Evolutionary conservation across 495 filamentous ascomycete genomes (phyloP).

Genomic region (Neurospora discreta): DNA sequence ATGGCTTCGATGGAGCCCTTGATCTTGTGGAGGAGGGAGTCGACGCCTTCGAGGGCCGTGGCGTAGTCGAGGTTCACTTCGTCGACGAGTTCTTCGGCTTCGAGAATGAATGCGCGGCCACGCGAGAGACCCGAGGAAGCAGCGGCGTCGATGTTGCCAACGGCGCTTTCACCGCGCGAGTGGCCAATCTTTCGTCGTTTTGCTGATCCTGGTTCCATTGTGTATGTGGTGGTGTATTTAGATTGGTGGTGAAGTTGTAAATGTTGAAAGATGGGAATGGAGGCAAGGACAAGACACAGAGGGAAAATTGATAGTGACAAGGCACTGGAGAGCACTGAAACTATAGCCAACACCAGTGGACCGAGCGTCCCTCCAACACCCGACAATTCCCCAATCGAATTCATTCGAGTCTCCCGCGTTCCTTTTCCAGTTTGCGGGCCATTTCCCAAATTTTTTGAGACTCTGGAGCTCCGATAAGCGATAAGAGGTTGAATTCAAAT

Average conservation of each 20-base stretch:
- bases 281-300: background rate
- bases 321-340: background rate
- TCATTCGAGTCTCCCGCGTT: background rate
- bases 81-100: slow-evolving; percentile 71
- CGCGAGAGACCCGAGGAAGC: slow-evolving; percentile 23
- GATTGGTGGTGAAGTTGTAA: background rate
- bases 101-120: slow-evolving; percentile 67
- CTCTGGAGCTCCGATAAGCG: background rate
- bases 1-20: slow-evolving; percentile 67
- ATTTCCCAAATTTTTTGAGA: background rate
- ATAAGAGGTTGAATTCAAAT: background rate
- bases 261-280: background rate
- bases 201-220: slow-evolving; percentile 31
- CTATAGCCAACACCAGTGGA: background rate
- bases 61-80: slow-evolving; percentile 59
- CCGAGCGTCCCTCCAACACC: background rate
- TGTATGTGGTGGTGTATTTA: background rate
- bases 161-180: slow-evolving; percentile 9
- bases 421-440: background rate
- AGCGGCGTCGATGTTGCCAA: slow-evolving; percentile 18
- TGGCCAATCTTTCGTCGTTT: slow-evolving; percentile 42
- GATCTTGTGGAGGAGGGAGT: slow-evolving; percentile 58
- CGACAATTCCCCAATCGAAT: no score
- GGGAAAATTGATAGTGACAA: background rate
- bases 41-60: slow-evolving; percentile 50